Evolutionary conservation across 2,329 filamentous ascomycete species (phyloP).

Genomic region (Colletotrichum sp.): DNA sequence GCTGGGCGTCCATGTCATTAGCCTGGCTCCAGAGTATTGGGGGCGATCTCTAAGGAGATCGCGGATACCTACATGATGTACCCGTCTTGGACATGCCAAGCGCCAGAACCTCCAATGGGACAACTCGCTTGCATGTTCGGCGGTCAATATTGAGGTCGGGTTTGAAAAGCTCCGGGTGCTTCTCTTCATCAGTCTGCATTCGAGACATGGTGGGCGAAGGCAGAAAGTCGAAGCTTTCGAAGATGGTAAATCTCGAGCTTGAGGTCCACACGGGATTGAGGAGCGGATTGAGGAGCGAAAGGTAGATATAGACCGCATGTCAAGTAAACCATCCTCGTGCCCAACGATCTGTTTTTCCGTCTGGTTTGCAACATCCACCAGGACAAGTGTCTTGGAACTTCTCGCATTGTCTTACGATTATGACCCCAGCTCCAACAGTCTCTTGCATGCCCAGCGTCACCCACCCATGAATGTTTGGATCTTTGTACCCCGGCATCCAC

Average conservation of each 20-base stretch:
- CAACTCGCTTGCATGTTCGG: constrained; percentile 12
- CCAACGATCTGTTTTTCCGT: neutral
- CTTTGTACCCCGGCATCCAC: neutral
- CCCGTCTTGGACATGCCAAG: constrained; percentile 21
- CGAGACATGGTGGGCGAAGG: neutral
- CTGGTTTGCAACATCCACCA: neutral
- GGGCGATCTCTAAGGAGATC: constrained; percentile 27
- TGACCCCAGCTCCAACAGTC: neutral
- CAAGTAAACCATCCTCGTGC: neutral
- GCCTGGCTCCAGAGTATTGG: neutral
- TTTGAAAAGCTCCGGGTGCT: constrained; percentile 23
- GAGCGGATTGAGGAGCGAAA: neutral
- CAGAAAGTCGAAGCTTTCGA: neutral
- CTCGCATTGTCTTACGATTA: neutral
- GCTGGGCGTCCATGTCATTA: neutral
- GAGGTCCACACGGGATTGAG: neutral
- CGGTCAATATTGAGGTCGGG: constrained; percentile 20
- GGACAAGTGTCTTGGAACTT: neutral
- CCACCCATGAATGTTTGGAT: neutral
- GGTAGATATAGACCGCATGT: neutral
- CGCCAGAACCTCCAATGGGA: constrained; percentile 21
- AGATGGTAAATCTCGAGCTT: rapidly evolving
- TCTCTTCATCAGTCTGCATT: constrained; percentile 22
- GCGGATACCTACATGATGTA: constrained; percentile 19
- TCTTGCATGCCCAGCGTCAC: neutral